Conservation (phyloP, 2,329 filamentous ascomycete species). For the Aspergillus hiratsukae region DNA sequence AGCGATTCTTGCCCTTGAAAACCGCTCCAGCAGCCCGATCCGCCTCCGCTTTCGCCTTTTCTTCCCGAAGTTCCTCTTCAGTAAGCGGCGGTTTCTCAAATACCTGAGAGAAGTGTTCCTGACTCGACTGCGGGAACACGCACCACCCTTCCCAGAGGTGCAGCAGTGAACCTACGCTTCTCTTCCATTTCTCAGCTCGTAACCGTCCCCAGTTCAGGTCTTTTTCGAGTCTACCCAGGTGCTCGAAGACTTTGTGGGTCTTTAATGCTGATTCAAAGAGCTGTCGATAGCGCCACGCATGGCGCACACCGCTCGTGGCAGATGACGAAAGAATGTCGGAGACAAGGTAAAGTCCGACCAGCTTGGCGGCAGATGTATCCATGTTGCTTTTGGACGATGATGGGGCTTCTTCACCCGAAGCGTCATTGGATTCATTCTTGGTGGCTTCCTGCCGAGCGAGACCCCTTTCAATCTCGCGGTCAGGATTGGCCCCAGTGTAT, state of each 20-base stretch:
- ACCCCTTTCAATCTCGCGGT: slow-evolving; percentile 32
- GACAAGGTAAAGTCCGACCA: slow-evolving; percentile 77
- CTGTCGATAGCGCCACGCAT: slow-evolving; percentile 81
- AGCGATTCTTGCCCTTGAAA: slow-evolving; percentile 42
- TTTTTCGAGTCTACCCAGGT: slow-evolving; percentile 68
- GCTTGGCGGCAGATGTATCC: slow-evolving; percentile 67
- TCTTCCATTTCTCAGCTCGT: slow-evolving; percentile 78
- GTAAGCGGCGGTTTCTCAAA: slow-evolving; percentile 68
- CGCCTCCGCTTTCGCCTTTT: slow-evolving; percentile 41
- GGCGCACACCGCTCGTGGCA: slow-evolving; percentile 68
- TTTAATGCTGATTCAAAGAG: slow-evolving; percentile 72
- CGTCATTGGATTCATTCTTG: slow-evolving; percentile 27
- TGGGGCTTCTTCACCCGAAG: slow-evolving; percentile 34
- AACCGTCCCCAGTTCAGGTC: slow-evolving; percentile 74
- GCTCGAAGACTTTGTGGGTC: slow-evolving; percentile 65
- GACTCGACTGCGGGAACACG: slow-evolving; percentile 67
- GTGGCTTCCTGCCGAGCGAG: slow-evolving; percentile 30
- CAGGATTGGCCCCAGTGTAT: slow-evolving; percentile 65
- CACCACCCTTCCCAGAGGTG: slow-evolving; percentile 63
- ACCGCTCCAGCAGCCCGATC: slow-evolving; percentile 34
- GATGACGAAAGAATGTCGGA: slow-evolving; percentile 77
- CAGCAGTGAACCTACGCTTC: slow-evolving; percentile 65
- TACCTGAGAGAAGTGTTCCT: slow-evolving; percentile 63
- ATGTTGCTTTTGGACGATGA: slow-evolving; percentile 40
- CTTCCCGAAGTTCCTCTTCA: slow-evolving; percentile 40